phyloP scores from a whole-genome alignment of 2,329 filamentous ascomycete genomes.

The Endoconidiophora laricicola region DNA sequence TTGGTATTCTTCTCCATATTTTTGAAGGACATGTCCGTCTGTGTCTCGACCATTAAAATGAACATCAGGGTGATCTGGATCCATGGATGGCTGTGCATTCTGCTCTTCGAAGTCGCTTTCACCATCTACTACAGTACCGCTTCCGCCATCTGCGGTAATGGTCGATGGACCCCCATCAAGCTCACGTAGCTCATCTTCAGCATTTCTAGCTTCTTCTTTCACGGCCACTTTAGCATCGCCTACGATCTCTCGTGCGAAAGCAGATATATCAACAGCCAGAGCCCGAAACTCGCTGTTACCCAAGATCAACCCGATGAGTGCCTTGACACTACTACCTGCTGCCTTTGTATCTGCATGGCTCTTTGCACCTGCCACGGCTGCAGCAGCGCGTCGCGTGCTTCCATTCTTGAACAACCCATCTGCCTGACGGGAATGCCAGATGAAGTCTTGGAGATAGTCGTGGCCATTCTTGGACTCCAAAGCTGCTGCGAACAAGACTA shows the following conservation, averaged over 20 bases:
- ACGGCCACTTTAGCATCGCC: slow-evolving; percentile 69
- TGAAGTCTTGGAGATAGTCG: slow-evolving; percentile 80
- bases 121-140: background rate
- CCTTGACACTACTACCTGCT: slow-evolving; percentile 59
- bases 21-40: background rate
- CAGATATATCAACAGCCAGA: slow-evolving; percentile 65
- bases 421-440: slow-evolving; percentile 72
- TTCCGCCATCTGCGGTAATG: background rate
- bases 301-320: slow-evolving; percentile 67
- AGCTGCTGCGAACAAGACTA: slow-evolving; percentile 67
- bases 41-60: background rate
- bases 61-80: slow-evolving; percentile 16
- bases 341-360: slow-evolving; percentile 46
- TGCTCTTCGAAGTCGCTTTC: slow-evolving; percentile 43
- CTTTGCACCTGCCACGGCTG: slow-evolving; percentile 43
- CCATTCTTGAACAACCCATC: slow-evolving; percentile 36
- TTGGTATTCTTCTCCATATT: background rate
- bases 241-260: slow-evolving; percentile 69
- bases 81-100: slow-evolving; percentile 35
- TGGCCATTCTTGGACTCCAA: slow-evolving; percentile 64
- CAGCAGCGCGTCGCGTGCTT: slow-evolving; percentile 43
- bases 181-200: slow-evolving; percentile 3
- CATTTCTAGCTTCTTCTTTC: slow-evolving; percentile 57
- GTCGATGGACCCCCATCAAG: slow-evolving; percentile 19
- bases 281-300: slow-evolving; percentile 83